phyloP scores from a whole-genome alignment of 2,329 filamentous ascomycete genomes.

The Colletotrichum chlorophyti region DNA sequence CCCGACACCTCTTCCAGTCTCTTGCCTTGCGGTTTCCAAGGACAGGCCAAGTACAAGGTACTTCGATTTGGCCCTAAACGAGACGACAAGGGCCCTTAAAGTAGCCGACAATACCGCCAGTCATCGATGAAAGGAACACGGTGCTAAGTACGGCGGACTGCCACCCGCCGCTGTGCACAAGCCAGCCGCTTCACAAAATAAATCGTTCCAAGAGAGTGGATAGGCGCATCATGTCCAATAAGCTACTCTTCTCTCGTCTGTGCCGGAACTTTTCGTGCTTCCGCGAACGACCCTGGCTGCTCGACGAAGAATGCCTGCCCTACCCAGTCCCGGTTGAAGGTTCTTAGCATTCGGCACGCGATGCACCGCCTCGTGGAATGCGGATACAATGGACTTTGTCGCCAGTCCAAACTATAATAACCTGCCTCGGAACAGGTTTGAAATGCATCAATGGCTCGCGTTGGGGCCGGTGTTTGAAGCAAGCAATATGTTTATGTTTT shows the following conservation, averaged over 20 bases:
- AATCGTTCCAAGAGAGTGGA: constrained; percentile 22
- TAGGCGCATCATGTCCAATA: constrained; percentile 13
- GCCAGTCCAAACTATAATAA: constrained; percentile 6
- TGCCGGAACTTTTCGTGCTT: constrained; percentile 22
- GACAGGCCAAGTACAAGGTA: constrained; percentile 24
- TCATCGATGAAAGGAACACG: constrained; percentile 4
- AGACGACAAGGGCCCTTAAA: constrained; percentile 11
- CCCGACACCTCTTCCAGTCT: constrained; percentile 16
- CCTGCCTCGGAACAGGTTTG: not conserved
- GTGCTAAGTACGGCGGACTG: not conserved
- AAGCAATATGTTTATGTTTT: too few species aligned
- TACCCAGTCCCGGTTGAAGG: not conserved
- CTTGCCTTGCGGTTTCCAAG: not conserved
- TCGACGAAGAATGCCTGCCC: not conserved
- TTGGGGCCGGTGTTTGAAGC: too few species aligned
- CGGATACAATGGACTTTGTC: not conserved
- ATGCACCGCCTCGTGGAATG: not conserved
- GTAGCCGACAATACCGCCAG: constrained; percentile 10
- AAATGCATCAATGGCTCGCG: too few species aligned
- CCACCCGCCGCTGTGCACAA: not conserved
- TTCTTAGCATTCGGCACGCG: constrained; percentile 7
- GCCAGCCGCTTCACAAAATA: constrained; percentile 20
- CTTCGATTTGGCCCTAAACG: constrained; percentile 1
- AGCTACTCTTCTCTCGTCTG: constrained; percentile 4
- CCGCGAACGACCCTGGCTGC: constrained; percentile 7